A percentile compares a stretch with the other conserved stretches of the same genome.
phyloP scores from a whole-genome alignment of 208 protist genomes.

The Blechomonas ayalai region DNA sequence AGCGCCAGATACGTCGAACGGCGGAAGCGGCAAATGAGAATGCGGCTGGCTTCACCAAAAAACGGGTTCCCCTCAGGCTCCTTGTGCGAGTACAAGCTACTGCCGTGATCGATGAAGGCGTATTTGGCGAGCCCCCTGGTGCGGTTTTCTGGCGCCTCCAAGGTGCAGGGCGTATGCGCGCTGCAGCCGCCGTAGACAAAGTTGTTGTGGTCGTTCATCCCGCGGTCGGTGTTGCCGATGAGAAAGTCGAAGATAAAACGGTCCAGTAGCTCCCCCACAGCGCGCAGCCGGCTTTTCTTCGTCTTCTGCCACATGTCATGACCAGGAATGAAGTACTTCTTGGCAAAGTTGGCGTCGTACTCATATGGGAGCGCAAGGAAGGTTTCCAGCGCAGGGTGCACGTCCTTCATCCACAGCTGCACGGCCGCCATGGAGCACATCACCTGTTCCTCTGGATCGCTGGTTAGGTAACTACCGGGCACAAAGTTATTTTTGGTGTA shows the following conservation, averaged over 20 bases:
- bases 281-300: conserved; percentile 41
- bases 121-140: conserved; percentile 65
- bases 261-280: conserved; percentile 63
- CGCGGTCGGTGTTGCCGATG: conserved; percentile 74
- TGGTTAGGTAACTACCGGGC: conserved; percentile 26
- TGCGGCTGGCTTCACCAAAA: conserved; percentile 34
- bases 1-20: conserved; percentile 42
- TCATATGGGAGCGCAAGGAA: conserved; percentile 65
- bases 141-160: conserved; percentile 18
- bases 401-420: conserved; percentile 85
- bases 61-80: conserved; percentile 58
- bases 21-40: conserved; percentile 69
- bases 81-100: conserved; percentile 76
- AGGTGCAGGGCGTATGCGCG: conserved; percentile 28
- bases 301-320: conserved; percentile 36
- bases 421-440: conserved; percentile 53
- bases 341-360: conserved; percentile 39
- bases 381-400: conserved; percentile 55
- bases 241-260: conserved; percentile 84
- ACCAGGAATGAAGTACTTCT: conserved; percentile 67
- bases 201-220: conserved; percentile 84
- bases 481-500: conserved; percentile 51
- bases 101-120: conserved; percentile 80
- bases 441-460: neutral
- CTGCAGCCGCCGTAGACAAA: conserved; percentile 84